A percentile compares a stretch with the other conserved stretches of the same genome.
phyloP scores from a whole-genome alignment of 768 basidiomycete genomes.

The Macrolepiota albuminosa region DNA sequence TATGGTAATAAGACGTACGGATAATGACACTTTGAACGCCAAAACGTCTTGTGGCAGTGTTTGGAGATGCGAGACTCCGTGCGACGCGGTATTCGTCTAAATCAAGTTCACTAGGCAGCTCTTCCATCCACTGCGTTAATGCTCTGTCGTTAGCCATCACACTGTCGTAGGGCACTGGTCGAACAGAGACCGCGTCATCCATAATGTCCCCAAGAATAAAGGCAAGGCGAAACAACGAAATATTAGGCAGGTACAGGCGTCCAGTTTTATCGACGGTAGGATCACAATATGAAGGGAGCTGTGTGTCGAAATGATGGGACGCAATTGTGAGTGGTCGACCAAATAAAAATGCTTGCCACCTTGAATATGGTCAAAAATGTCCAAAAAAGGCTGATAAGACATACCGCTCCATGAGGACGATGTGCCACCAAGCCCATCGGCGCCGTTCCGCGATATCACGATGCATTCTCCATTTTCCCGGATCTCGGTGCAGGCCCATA shows the following conservation, averaged over 20 bases:
- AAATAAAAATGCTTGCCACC: constrained; percentile 88
- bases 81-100: constrained; percentile 75
- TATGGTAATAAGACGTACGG: constrained; percentile 73
- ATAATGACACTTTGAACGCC: constrained; percentile 83
- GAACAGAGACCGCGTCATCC: constrained; percentile 77
- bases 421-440: constrained; percentile 92
- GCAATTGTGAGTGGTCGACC: constrained; percentile 73
- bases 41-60: constrained; percentile 53
- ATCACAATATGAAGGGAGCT: constrained; percentile 65
- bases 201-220: constrained; percentile 81
- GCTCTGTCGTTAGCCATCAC: constrained; percentile 69
- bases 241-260: constrained; percentile 67
- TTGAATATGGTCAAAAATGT: constrained; percentile 21
- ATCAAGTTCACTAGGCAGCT: constrained; percentile 68
- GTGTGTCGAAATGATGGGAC: constrained; percentile 82
- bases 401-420: constrained; percentile 72
- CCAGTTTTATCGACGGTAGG: constrained; percentile 57
- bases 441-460: constrained; percentile 69
- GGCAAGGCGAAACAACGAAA: constrained; percentile 72
- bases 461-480: constrained; percentile 71
- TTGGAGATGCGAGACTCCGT: constrained; percentile 61
- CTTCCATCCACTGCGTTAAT: constrained; percentile 70
- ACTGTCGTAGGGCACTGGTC: constrained; percentile 73
- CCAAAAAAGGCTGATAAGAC: constrained; percentile 15
- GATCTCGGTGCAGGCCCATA: constrained; percentile 84